These are phyloP conservation scores for Ceratobasidium sp. DNA, from an alignment of 1,284 basidiomycete genomes.

Conservation along the genomic window DNA sequence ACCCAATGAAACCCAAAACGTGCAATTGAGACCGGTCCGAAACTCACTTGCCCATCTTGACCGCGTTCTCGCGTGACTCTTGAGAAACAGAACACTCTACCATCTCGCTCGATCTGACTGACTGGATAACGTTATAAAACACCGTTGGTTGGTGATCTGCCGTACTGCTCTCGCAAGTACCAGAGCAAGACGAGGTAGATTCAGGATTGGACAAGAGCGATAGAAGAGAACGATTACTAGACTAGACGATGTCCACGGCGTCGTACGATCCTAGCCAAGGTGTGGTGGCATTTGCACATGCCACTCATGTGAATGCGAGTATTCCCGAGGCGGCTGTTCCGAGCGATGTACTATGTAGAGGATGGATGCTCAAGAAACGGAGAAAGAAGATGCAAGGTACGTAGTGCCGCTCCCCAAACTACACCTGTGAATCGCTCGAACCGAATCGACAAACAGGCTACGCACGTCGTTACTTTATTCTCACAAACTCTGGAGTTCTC, in stretches of 20 bases:
- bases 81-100: conserved; percentile 3
- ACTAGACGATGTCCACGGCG: conserved; percentile 17
- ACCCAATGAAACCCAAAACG: conserved; percentile 14
- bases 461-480: conserved; percentile 76
- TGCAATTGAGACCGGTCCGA: conserved; percentile 25
- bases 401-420: conserved; percentile 21
- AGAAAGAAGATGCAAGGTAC: conserved; percentile 82
- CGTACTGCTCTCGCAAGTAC: not conserved
- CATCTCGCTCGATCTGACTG: conserved; percentile 6
- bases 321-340: conserved; percentile 27
- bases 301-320: conserved; percentile 10
- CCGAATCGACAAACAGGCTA: conserved; percentile 61
- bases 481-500: conserved; percentile 69
- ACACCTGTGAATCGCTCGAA: conserved; percentile 21
- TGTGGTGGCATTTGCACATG: conserved; percentile 21
- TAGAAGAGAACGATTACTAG: no score
- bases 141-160: not conserved
- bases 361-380: conserved; percentile 82
- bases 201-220: no score
- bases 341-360: conserved; percentile 48
- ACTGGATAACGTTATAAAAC: not conserved
- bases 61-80: not conserved
- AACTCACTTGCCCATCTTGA: conserved; percentile 6
- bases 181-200: no score
- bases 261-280: conserved; percentile 23